Conservation (phyloP, 441 rosid genomes). For the Gossypium aridum region DNA sequence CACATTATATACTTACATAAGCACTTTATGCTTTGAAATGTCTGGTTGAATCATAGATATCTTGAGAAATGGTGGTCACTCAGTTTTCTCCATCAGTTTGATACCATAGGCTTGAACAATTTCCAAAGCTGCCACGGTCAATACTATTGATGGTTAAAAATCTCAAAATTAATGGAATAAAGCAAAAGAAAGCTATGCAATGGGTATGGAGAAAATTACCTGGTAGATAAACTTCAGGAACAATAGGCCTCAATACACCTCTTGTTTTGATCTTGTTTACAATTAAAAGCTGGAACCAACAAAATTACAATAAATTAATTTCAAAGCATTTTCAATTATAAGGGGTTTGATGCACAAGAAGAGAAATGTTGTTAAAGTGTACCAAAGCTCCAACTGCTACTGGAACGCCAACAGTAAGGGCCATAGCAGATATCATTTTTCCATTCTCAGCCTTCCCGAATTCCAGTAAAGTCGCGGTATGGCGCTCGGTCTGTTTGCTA, state of each 20-base stretch:
- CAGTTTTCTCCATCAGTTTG: slow-evolving; percentile 59
- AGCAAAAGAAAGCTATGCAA: neutral
- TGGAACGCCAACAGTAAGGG: slow-evolving; percentile 83
- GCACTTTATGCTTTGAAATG: neutral
- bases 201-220: slow-evolving; percentile 31
- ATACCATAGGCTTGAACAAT: slow-evolving; percentile 74
- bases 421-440: slow-evolving; percentile 70
- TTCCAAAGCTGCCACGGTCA: slow-evolving; percentile 62
- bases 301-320: neutral
- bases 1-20: neutral
- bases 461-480: slow-evolving; percentile 68
- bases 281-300: slow-evolving; percentile 52
- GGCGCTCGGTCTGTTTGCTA: slow-evolving; percentile 41
- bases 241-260: slow-evolving; percentile 78
- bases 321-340: neutral
- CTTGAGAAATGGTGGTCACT: slow-evolving; percentile 19
- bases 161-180: neutral
- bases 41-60: neutral
- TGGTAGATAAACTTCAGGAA: slow-evolving; percentile 81
- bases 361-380: slow-evolving; percentile 7
- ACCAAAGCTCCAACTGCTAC: slow-evolving; percentile 92
- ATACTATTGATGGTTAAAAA: neutral
- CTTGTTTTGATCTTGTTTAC: slow-evolving; percentile 69
- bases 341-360: neutral
- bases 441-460: slow-evolving; percentile 63